These are phyloP conservation scores for Populus tremula DNA, from an alignment of 345 rosid genomes.

Conservation along the genomic window DNA sequence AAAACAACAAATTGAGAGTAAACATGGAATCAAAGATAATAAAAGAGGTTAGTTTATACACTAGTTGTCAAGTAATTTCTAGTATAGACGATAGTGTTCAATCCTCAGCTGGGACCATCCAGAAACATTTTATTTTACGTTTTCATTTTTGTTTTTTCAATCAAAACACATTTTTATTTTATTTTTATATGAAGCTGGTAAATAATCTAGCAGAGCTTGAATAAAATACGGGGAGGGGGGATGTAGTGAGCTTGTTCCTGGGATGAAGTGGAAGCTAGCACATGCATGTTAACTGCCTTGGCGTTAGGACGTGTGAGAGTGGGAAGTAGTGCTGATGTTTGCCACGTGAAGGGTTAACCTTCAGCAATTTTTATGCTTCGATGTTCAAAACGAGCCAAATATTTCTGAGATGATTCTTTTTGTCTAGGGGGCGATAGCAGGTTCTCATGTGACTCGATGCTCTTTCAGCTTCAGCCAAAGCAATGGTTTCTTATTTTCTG, in stretches of 20 bases:
- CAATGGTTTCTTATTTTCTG: too few relatives aligned
- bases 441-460: constrained; percentile 28
- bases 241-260: neutral
- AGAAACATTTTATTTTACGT: too few relatives aligned
- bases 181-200: neutral
- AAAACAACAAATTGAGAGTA: too few relatives aligned
- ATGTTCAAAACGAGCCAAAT: neutral
- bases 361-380: neutral
- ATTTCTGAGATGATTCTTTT: neutral
- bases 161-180: too few relatives aligned
- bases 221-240: neutral
- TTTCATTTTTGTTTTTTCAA: too few relatives aligned
- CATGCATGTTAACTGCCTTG: neutral
- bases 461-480: neutral
- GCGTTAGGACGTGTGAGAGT: constrained; percentile 3
- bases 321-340: constrained; percentile 27
- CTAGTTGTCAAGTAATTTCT: too few relatives aligned
- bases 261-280: neutral
- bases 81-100: too few relatives aligned
- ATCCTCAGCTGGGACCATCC: too few relatives aligned
- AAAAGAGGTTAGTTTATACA: too few relatives aligned
- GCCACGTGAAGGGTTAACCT: constrained; percentile 18
- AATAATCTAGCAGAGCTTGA: neutral
- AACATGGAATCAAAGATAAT: too few relatives aligned
- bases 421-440: neutral